Evolutionary conservation across 257 asterid genomes (phyloP).

Genomic region (Solanum raphanifolium): DNA sequence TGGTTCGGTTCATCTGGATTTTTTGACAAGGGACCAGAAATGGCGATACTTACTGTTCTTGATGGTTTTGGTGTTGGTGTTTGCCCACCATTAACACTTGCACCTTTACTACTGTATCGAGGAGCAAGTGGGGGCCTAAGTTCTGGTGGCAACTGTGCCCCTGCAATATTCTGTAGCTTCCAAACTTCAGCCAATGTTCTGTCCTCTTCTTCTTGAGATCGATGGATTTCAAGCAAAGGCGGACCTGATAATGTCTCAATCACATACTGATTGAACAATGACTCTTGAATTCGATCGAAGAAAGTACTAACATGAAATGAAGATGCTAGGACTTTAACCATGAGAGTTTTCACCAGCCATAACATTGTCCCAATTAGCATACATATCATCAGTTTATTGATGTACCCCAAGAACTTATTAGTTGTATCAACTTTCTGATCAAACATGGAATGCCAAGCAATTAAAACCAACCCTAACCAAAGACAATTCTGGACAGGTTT

Average conservation of each 20-base stretch:
- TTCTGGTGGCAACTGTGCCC: constrained; percentile 69
- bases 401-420: constrained; percentile 35
- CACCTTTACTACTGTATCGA: not conserved
- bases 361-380: constrained; percentile 59
- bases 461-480: constrained; percentile 75
- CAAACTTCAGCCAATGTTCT: constrained; percentile 52
- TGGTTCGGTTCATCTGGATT: constrained; percentile 28
- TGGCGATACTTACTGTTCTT: constrained; percentile 31
- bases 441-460: constrained; percentile 80
- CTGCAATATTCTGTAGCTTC: constrained; percentile 58
- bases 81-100: constrained; percentile 15
- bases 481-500: constrained; percentile 80
- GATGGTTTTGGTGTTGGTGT: constrained; percentile 48
- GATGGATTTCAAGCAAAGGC: constrained; percentile 46
- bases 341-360: constrained; percentile 81
- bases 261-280: constrained; percentile 69
- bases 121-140: constrained; percentile 25
- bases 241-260: constrained; percentile 82
- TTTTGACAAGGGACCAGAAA: constrained; percentile 33
- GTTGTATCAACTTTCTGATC: constrained; percentile 40
- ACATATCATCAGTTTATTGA: constrained; percentile 64
- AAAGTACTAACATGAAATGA: constrained; percentile 95
- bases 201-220: constrained; percentile 55
- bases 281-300: constrained; percentile 85
- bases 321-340: constrained; percentile 88